Conservation (phyloP, 805 yeast species). For the Saccharomycopsis sp. region DNA sequence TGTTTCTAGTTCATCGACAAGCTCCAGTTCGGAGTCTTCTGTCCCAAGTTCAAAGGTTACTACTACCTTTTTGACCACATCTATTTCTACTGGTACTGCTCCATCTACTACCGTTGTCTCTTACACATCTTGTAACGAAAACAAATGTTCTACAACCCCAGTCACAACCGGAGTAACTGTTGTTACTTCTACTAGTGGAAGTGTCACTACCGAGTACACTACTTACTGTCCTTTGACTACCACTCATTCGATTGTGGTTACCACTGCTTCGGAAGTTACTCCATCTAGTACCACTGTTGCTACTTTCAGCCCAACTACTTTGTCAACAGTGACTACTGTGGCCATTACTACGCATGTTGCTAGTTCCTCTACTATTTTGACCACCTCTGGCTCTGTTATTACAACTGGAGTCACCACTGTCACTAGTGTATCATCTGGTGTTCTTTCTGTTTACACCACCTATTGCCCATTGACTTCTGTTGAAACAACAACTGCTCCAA, state of each 20-base stretch:
- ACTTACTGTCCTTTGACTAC: slow-evolving; percentile 24
- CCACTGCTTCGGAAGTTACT: background rate
- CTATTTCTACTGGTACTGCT: background rate
- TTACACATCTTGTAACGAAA: slow-evolving; percentile 7
- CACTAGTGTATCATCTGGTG: slow-evolving; percentile 24
- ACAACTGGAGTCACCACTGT: slow-evolving; percentile 27
- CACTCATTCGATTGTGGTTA: slow-evolving; percentile 1
- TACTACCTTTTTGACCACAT: too few species aligned
- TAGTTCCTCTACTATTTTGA: slow-evolving; percentile 24
- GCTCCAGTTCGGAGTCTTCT: background rate
- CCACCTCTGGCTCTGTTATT: slow-evolving; percentile 22
- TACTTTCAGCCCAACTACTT: background rate
- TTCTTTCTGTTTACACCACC: slow-evolving; percentile 25
- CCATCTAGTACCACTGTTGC: background rate
- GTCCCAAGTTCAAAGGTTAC: too few species aligned
- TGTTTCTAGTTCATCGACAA: background rate
- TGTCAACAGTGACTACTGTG: background rate
- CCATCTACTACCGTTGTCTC: background rate
- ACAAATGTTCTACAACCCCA: slow-evolving; percentile 20
- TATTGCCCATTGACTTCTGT: slow-evolving; percentile 26
- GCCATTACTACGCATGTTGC: slow-evolving; percentile 28
- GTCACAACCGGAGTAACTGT: slow-evolving; percentile 22
- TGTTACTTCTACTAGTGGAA: slow-evolving; percentile 19
- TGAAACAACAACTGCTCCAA: background rate
- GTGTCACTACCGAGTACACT: slow-evolving; percentile 21